A percentile compares a stretch with the other conserved stretches of the same genome.
phyloP scores from a whole-genome alignment of 371 early-diverging fungal species.

The Mortierella sp. region DNA sequence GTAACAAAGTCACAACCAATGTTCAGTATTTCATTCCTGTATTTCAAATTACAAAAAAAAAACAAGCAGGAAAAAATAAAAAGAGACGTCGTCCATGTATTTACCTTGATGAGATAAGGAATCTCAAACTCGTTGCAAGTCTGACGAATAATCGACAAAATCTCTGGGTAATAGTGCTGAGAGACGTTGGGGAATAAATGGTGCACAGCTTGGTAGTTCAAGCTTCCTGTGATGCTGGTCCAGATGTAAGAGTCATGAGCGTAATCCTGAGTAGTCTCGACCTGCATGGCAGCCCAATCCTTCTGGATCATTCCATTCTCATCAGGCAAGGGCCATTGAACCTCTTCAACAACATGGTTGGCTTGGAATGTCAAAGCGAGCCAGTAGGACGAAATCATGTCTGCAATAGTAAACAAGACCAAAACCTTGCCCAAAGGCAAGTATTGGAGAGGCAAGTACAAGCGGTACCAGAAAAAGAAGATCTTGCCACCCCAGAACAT shows the following conservation, averaged over 20 bases:
- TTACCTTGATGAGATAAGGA: conserved; percentile 61
- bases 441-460: conserved; percentile 59
- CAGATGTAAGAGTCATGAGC: conserved; percentile 66
- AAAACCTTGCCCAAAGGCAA: conserved; percentile 54
- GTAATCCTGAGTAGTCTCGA: conserved; percentile 71
- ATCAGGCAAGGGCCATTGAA: conserved; percentile 66
- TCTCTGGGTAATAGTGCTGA: conserved; percentile 66
- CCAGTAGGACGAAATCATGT: conserved; percentile 65
- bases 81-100: neutral
- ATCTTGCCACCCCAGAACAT: conserved; percentile 70
- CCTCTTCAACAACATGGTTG: conserved; percentile 70
- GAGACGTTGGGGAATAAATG: conserved; percentile 70
- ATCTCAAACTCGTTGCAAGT: conserved; percentile 65
- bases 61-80: neutral
- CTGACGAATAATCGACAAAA: conserved; percentile 61
- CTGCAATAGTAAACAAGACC: conserved; percentile 59
- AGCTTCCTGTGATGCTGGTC: conserved; percentile 66
- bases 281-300: conserved; percentile 74
- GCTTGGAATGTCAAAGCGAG: conserved; percentile 72
- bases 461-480: conserved; percentile 66
- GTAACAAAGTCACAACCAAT: no score
- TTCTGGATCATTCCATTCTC: conserved; percentile 58
- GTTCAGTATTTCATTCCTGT: no score
- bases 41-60: no score
- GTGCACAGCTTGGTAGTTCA: conserved; percentile 74